Conservation (phyloP, 2,329 filamentous ascomycete genomes). For the Trichoderma pleuroti region DNA sequence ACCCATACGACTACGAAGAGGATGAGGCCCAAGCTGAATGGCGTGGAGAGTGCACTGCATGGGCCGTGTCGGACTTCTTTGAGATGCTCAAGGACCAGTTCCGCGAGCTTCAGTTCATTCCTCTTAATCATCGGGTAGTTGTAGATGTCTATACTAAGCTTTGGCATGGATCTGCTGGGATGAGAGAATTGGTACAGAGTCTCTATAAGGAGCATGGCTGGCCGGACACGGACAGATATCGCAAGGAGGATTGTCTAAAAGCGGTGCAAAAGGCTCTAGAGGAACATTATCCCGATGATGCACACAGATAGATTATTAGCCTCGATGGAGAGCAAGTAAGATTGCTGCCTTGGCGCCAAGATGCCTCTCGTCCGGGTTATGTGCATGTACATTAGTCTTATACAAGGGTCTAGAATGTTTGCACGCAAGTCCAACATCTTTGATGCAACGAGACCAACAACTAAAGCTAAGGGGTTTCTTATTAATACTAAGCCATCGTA, state of each 20-base stretch:
- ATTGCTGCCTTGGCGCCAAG: no score
- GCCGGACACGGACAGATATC: not conserved
- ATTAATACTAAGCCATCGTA: no score
- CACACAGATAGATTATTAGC: no score
- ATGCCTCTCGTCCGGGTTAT: no score
- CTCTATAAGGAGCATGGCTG: not conserved
- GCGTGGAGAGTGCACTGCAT: not conserved
- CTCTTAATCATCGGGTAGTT: not conserved
- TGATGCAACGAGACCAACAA: no score
- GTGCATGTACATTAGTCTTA: no score
- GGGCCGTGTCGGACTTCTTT: not conserved
- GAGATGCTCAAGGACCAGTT: not conserved
- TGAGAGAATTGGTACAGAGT: not conserved
- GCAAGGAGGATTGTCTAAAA: not conserved
- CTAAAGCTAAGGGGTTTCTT: no score
- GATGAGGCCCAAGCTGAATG: not conserved
- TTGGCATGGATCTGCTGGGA: not conserved
- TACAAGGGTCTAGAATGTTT: no score
- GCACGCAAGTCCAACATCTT: no score
- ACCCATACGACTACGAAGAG: not conserved
- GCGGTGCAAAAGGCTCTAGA: not conserved
- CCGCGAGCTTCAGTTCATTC: not conserved
- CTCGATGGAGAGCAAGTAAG: not conserved
- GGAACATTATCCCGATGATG: not conserved
- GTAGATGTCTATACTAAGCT: not conserved